Percentiles rank a stretch among this genome's conserved stretches.
Evolutionary conservation across 768 basidiomycete genomes (phyloP).

Genomic region (Boletus rubescentipes): DNA sequence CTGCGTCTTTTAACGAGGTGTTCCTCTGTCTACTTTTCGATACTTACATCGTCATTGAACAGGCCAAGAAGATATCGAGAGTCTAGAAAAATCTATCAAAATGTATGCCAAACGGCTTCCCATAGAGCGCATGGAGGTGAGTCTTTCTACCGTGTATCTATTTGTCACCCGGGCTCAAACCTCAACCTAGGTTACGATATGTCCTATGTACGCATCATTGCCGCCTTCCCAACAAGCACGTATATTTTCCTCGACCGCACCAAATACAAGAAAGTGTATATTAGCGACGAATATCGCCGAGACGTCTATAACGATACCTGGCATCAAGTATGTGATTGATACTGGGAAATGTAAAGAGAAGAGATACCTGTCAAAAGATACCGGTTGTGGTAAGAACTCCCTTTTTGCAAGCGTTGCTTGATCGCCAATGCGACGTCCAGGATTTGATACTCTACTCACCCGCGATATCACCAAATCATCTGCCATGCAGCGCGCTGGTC

Average conservation of each 20-base stretch:
- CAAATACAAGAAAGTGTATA: slow-evolving; percentile 83
- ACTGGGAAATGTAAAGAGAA: slow-evolving; percentile 97
- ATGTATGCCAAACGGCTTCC: slow-evolving; percentile 71
- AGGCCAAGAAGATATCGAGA: slow-evolving; percentile 98
- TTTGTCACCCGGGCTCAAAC: not conserved
- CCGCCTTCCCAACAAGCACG: slow-evolving; percentile 73
- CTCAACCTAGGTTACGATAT: slow-evolving; percentile 58
- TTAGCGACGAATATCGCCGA: slow-evolving; percentile 98
- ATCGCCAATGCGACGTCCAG: slow-evolving; percentile 38
- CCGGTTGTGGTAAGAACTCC: slow-evolving; percentile 57
- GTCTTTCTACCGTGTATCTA: slow-evolving; percentile 8
- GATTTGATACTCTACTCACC: slow-evolving; percentile 84
- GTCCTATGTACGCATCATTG: slow-evolving; percentile 86
- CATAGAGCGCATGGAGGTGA: slow-evolving; percentile 49
- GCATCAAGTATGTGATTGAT: slow-evolving; percentile 93
- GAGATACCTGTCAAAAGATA: slow-evolving; percentile 66
- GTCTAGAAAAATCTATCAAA: slow-evolving; percentile 71
- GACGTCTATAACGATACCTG: slow-evolving; percentile 96
- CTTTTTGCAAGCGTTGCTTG: not conserved
- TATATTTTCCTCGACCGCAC: slow-evolving; percentile 68
- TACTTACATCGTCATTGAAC: not conserved
- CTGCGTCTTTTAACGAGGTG: not conserved
- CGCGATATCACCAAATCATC: slow-evolving; percentile 86
- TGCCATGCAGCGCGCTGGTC: slow-evolving; percentile 91
- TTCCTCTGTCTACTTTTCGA: not conserved